These are phyloP conservation scores for Pezicula neosporulosa DNA, from an alignment of 2,329 filamentous ascomycete genomes.

Conservation along the genomic window DNA sequence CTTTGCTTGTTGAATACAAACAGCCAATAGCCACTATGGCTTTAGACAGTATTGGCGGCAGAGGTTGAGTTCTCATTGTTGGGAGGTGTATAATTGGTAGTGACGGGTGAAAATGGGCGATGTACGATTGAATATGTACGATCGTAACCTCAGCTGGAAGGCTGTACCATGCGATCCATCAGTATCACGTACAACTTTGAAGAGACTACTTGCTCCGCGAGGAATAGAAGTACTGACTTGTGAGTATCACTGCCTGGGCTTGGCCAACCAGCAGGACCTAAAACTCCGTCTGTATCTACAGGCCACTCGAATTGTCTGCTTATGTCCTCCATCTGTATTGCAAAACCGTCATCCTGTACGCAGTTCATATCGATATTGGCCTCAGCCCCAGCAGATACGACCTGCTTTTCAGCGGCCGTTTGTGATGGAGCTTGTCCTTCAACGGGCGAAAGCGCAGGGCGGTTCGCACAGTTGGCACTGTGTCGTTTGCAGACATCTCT, in stretches of 20 bases:
- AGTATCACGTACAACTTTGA: not conserved
- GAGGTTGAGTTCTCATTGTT: not conserved
- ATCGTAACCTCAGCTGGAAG: not conserved
- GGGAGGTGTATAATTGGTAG: constrained; percentile 7
- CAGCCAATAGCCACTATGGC: constrained; percentile 5
- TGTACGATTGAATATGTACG: constrained; percentile 1
- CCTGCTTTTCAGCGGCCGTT: not conserved
- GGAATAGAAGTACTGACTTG: too few relatives aligned
- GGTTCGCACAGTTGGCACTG: not conserved
- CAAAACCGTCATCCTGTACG: too few relatives aligned
- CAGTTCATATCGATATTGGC: too few relatives aligned
- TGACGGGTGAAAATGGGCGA: constrained; percentile 5
- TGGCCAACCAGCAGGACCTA: too few relatives aligned
- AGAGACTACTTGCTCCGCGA: too few relatives aligned
- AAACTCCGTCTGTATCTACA: too few relatives aligned
- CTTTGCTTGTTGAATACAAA: not conserved
- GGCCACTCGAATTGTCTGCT: too few relatives aligned
- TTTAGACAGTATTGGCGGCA: constrained; percentile 1
- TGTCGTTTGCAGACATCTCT: constrained; percentile 9
- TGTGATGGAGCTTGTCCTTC: not conserved
- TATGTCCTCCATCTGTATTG: too few relatives aligned
- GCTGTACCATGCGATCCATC: not conserved
- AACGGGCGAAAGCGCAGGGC: not conserved
- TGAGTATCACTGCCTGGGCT: too few relatives aligned
- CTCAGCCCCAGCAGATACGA: not conserved